phyloP scores from a whole-genome alignment of 495 filamentous ascomycete genomes.

The Tuber indicum region DNA sequence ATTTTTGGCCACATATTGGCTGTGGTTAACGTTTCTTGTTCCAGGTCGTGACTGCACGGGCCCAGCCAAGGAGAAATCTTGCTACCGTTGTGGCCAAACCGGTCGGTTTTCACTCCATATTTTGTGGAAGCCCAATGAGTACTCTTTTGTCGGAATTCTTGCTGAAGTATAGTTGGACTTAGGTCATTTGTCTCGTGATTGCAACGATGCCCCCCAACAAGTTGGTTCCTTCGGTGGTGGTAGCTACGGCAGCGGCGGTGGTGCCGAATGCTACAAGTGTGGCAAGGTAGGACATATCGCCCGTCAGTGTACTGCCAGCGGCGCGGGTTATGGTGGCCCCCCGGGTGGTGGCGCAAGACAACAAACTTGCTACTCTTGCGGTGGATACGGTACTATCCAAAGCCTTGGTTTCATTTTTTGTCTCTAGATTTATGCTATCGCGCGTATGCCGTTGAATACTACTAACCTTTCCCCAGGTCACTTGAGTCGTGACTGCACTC shows the following conservation, averaged over 20 bases:
- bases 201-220: constrained; percentile 51
- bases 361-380: constrained; percentile 94
- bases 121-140: constrained; percentile 6
- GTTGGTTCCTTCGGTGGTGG: constrained; percentile 40
- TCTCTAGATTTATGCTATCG: not conserved
- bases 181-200: constrained; percentile 93
- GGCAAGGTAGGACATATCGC: constrained; percentile 95
- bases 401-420: not conserved
- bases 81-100: constrained; percentile 80
- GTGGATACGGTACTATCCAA: constrained; percentile 60
- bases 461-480: constrained; percentile 51
- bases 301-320: constrained; percentile 70
- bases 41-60: constrained; percentile 83
- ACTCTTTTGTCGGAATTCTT: constrained; percentile 15
- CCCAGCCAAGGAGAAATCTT: constrained; percentile 87
- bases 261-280: constrained; percentile 97
- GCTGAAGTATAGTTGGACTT: constrained; percentile 16
- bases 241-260: constrained; percentile 45
- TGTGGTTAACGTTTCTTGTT: not conserved
- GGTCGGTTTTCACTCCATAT: constrained; percentile 23
- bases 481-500: constrained; percentile 95
- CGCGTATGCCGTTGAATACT: not conserved
- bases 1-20: constrained; percentile 12
- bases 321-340: constrained; percentile 41
- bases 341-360: constrained; percentile 50